Conservation (phyloP, 768 basidiomycete species). For the Naganishia randhawae region DNA sequence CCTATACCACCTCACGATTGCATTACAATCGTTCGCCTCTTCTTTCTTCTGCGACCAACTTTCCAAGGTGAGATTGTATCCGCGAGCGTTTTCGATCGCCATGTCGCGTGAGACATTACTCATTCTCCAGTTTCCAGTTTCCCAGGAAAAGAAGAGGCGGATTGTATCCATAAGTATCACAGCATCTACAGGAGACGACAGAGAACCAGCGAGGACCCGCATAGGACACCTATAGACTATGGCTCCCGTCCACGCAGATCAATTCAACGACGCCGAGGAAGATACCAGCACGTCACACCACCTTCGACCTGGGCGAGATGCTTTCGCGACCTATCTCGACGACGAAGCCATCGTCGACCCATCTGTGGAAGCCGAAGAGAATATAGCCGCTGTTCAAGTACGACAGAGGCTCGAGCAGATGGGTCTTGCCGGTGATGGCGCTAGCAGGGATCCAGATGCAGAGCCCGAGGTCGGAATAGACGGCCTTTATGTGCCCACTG, state of each 20-base stretch:
- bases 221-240: neutral
- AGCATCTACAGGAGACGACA: neutral
- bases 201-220: neutral
- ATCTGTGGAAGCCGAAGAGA: constrained; percentile 17
- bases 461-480: constrained; percentile 5
- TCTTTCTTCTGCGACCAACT: no score
- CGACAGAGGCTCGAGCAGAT: constrained; percentile 3
- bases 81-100: neutral
- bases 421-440: neutral
- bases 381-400: constrained; percentile 18
- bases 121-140: constrained; percentile 2
- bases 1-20: no score
- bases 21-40: no score
- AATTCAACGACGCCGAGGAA: constrained; percentile 13
- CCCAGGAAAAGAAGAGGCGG: neutral
- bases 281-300: neutral
- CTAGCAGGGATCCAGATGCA: constrained; percentile 1
- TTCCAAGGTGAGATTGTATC: neutral
- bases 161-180: neutral
- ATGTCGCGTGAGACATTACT: constrained; percentile 4
- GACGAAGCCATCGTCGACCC: constrained; percentile 17
- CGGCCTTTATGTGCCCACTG: constrained; percentile 15
- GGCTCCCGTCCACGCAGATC: neutral
- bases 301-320: neutral
- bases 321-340: constrained; percentile 18